Percentiles rank a stretch among this genome's conserved stretches.
Evolutionary conservation across 805 yeast genomes (phyloP).

Genomic region (Grigorovia yakushimaensis): DNA sequence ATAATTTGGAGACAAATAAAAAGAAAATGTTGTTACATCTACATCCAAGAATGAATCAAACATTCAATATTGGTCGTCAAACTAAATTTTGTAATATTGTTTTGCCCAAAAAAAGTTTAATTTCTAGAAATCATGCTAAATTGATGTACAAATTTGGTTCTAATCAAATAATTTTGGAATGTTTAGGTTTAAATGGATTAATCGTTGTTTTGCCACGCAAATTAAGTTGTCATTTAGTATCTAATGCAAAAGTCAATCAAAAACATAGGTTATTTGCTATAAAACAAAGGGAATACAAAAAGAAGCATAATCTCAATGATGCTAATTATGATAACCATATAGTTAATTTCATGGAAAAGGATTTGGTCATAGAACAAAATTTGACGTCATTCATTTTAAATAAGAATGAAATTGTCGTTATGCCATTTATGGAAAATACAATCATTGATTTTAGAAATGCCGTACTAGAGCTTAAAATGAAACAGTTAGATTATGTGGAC

Average conservation of each 20-base stretch:
- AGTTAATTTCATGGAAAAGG: constrained; percentile 6
- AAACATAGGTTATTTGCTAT: neutral
- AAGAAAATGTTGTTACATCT: constrained; percentile 8
- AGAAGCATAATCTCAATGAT: too few relatives aligned
- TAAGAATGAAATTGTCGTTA: constrained; percentile 49
- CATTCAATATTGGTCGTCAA: constrained; percentile 25
- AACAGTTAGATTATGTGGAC: constrained; percentile 26
- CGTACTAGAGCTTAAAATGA: constrained; percentile 27
- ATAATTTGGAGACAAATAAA: neutral
- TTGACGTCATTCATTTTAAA: constrained; percentile 32
- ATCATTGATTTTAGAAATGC: constrained; percentile 48
- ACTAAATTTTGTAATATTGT: constrained; percentile 20
- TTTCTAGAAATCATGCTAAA: constrained; percentile 27
- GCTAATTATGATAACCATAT: too few relatives aligned
- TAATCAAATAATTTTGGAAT: constrained; percentile 43
- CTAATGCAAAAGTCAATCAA: neutral
- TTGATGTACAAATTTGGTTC: constrained; percentile 33
- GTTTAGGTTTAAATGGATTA: constrained; percentile 78
- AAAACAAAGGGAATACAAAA: too few relatives aligned
- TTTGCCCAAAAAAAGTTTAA: constrained; percentile 23
- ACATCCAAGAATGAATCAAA: constrained; percentile 13
- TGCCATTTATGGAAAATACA: constrained; percentile 57
- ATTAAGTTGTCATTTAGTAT: constrained; percentile 26
- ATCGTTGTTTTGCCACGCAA: constrained; percentile 50
- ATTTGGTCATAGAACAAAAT: constrained; percentile 10